A percentile compares a stretch with the other conserved stretches of the same genome.
Evolutionary conservation across 208 protist species (phyloP).

Genomic region (Crithidia fasciculata): DNA sequence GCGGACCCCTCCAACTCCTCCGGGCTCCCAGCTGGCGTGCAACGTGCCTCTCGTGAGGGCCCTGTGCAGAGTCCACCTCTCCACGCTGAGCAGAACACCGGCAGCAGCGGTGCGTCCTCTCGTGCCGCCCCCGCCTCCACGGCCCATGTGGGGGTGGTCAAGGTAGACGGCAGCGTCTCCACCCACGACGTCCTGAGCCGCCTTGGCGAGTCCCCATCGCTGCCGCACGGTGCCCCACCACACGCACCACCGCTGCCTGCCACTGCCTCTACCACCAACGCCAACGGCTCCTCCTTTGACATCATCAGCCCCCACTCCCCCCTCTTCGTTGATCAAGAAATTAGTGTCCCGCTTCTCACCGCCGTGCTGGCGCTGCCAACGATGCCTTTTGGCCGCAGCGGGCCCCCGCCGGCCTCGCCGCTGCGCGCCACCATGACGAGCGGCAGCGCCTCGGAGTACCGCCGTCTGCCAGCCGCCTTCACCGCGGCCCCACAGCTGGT

Average conservation of each 20-base stretch:
- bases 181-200: neutral
- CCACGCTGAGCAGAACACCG: too few relatives aligned
- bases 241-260: neutral
- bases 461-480: neutral
- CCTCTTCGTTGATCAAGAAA: neutral
- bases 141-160: neutral
- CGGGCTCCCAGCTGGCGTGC: too few relatives aligned
- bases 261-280: too few relatives aligned
- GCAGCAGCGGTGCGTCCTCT: too few relatives aligned
- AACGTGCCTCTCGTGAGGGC: too few relatives aligned
- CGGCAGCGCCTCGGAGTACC: constrained; percentile 5
- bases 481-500: constrained; percentile 15
- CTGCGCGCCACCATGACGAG: constrained; percentile 1
- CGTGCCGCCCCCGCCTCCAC: too few relatives aligned
- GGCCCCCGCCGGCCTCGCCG: neutral
- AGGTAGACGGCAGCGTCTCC: neutral
- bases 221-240: neutral
- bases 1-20: too few relatives aligned
- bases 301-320: too few relatives aligned
- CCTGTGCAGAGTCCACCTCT: too few relatives aligned
- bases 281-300: too few relatives aligned
- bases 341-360: constrained; percentile 10
- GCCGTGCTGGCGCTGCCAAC: neutral
- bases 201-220: neutral
- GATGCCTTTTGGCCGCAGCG: neutral